phyloP scores from a whole-genome alignment of 1,284 basidiomycete genomes.

The Malassezia dermatis region DNA sequence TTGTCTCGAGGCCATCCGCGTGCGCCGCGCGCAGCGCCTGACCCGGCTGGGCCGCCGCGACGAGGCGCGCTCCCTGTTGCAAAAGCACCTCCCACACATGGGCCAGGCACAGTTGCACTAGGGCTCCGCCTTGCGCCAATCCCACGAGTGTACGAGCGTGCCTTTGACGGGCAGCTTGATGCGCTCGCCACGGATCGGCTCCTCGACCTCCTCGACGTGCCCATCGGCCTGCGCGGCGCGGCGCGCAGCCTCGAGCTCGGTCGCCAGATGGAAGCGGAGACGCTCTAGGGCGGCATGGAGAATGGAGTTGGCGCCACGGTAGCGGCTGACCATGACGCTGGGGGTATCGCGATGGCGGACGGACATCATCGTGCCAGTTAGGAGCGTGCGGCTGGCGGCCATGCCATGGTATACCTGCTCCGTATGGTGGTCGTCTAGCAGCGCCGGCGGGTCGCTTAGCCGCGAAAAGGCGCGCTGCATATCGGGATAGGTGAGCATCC shows the following conservation, averaged over 20 bases:
- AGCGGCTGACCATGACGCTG: conserved; percentile 22
- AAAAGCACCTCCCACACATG: background rate
- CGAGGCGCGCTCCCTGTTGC: background rate
- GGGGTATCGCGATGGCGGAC: conserved; percentile 26
- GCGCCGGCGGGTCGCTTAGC: conserved; percentile 29
- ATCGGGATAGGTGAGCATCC: conserved; percentile 25
- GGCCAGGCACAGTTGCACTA: background rate
- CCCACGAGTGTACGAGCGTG: conserved; percentile 16
- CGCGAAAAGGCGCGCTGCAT: conserved; percentile 33
- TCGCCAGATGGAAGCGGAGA: conserved; percentile 13
- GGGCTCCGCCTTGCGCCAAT: conserved; percentile 12
- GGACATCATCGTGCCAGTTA: conserved; percentile 24
- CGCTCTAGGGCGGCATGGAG: conserved; percentile 29
- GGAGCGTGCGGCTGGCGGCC: conserved; percentile 31
- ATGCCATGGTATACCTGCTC: conserved; percentile 44
- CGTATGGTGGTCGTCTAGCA: conserved; percentile 39
- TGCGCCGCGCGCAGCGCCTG: conserved; percentile 30
- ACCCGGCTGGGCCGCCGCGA: conserved; percentile 20
- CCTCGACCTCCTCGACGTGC: conserved; percentile 11
- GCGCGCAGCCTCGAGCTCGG: conserved; percentile 10
- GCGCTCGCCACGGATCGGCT: conserved; percentile 18
- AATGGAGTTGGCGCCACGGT: conserved; percentile 30
- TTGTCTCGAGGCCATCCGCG: conserved; percentile 42
- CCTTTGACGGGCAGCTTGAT: conserved; percentile 14
- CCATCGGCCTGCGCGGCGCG: conserved; percentile 6